Conservation (phyloP, 78 protist species). For the Chrysochromulina parva region DNA sequence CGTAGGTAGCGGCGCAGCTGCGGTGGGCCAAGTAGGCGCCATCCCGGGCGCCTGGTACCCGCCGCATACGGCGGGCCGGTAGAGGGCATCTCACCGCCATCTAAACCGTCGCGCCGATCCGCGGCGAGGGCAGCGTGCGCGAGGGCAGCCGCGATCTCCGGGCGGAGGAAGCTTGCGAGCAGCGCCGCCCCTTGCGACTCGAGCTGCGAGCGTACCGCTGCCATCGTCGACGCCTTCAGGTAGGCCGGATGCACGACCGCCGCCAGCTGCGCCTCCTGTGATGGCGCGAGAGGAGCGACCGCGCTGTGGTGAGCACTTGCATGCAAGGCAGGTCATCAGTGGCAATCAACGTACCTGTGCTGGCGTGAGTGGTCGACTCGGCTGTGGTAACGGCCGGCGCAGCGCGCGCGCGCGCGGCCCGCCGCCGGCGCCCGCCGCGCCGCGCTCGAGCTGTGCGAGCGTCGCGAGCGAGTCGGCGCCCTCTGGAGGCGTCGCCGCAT, state of each 20-base stretch:
- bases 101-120: neutral
- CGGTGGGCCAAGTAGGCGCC: slow-evolving; percentile 40
- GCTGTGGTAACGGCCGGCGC: neutral
- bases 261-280: neutral
- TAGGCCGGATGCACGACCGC: neutral
- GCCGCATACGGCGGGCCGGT: neutral
- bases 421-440: neutral
- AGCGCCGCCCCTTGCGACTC: neutral
- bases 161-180: neutral
- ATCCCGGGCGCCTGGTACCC: neutral
- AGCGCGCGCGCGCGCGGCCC: neutral
- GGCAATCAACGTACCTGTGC: no score
- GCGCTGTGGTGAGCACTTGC: no score
- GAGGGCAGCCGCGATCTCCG: neutral
- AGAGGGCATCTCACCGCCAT: neutral
- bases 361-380: no score
- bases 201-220: neutral
- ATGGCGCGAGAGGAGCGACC: no score
- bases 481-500: neutral
- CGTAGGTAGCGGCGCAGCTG: slow-evolving; percentile 50
- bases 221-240: neutral
- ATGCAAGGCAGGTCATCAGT: no score
- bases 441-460: neutral
- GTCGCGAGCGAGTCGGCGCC: neutral
- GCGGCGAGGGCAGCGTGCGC: neutral